Evolutionary conservation across 2,329 filamentous ascomycete genomes (phyloP).

Genomic region (Trichoderma brevicompactum): DNA sequence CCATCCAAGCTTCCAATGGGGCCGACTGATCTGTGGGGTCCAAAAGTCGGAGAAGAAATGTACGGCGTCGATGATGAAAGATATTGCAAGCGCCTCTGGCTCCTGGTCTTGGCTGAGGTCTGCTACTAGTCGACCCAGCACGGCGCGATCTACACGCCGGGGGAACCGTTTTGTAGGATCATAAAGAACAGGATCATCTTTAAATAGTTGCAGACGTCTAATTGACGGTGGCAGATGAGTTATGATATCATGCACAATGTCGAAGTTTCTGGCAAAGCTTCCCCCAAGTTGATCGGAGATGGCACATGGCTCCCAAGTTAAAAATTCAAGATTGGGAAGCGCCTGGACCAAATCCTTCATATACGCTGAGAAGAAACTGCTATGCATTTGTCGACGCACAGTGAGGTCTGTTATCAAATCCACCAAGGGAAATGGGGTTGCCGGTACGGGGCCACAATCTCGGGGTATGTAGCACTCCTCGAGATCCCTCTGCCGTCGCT

Average conservation of each 20-base stretch:
- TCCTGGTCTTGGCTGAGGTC: not conserved
- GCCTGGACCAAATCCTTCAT: not conserved
- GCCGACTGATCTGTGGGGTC: not conserved
- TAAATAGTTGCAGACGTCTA: not conserved
- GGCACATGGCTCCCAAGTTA: slow-evolving; percentile 4
- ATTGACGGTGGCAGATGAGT: not conserved
- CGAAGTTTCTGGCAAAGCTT: no score
- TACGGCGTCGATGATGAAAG: not conserved
- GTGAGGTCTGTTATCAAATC: not conserved
- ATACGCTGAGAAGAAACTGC: not conserved
- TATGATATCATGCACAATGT: not conserved
- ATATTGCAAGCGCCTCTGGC: not conserved
- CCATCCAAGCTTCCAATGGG: not conserved
- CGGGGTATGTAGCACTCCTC: no score
- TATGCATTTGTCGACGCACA: slow-evolving; percentile 7
- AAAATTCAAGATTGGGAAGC: not conserved
- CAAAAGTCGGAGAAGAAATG: not conserved
- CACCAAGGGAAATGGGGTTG: not conserved
- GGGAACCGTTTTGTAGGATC: no score
- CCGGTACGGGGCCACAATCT: no score
- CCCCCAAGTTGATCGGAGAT: not conserved
- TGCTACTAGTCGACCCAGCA: not conserved
- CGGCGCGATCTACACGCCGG: no score
- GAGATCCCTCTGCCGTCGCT: not conserved
- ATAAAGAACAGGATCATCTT: not conserved